phyloP scores from a whole-genome alignment of 1,284 basidiomycete species.

The Heimioporus retisporus region DNA sequence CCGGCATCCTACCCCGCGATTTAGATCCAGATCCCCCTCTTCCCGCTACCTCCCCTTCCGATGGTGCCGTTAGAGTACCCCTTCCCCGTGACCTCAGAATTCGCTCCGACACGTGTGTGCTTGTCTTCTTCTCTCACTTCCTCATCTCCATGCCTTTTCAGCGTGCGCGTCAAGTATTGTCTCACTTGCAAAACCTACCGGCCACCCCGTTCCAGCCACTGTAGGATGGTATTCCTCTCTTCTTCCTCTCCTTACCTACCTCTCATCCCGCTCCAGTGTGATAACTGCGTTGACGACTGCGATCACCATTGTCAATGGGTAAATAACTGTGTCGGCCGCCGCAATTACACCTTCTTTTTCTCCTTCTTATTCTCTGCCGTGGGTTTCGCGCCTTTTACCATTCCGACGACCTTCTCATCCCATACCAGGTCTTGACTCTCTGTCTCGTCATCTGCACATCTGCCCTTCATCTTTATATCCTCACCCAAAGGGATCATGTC shows the following conservation, averaged over 20 bases:
- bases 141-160: slow-evolving; percentile 38
- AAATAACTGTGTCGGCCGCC: slow-evolving; percentile 92
- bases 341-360: slow-evolving; percentile 94
- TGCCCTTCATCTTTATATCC: slow-evolving; percentile 81
- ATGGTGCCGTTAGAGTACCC: slow-evolving; percentile 70
- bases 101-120: slow-evolving; percentile 77
- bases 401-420: slow-evolving; percentile 18
- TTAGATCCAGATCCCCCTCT: slow-evolving; percentile 89
- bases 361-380: slow-evolving; percentile 80
- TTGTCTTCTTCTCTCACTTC: slow-evolving; percentile 10
- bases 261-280: slow-evolving; percentile 66
- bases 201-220: slow-evolving; percentile 93
- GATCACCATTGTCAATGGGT: slow-evolving; percentile 97
- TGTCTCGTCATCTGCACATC: slow-evolving; percentile 85
- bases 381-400: slow-evolving; percentile 45
- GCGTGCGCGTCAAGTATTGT: slow-evolving; percentile 92
- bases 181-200: slow-evolving; percentile 92
- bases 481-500: slow-evolving; percentile 64
- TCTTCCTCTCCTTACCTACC: slow-evolving; percentile 5
- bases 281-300: slow-evolving; percentile 93
- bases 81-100: slow-evolving; percentile 87
- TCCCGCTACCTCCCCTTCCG: slow-evolving; percentile 66
- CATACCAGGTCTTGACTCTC: slow-evolving; percentile 69
- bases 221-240: slow-evolving; percentile 76
- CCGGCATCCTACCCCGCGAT: slow-evolving; percentile 89